Evolutionary conservation across 2,329 filamentous ascomycete genomes (phyloP), one percentile per base, ranked within the genome.

Genomic region (Arthrobotrys pseudoclavata): DNA sequence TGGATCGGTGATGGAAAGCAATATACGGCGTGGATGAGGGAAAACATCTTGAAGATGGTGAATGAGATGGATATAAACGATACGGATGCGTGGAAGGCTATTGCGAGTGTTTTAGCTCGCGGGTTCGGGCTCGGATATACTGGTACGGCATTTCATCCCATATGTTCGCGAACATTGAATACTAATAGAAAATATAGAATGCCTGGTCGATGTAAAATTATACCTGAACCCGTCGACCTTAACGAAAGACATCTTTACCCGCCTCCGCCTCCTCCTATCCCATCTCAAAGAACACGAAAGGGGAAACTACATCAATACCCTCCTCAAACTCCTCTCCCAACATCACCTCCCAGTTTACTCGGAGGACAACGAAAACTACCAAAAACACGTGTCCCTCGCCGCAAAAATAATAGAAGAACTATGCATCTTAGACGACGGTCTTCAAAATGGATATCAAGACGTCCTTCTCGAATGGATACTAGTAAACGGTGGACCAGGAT

Each of bases 11-110:
- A 90, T 79, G 91, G 91, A 2, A 85, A 85, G 26, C 83, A 86
- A 18, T 97, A 92, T 84, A 87, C 88, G 12, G 84, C 84, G 31
- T 97, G 94, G 94, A 83, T 97, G 45, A 91, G 90, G 1, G 84
- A 83, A 13, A 92, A 90, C 82, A 85, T 96, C 61, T 85, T 70
- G 1, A 79, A 68, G 60, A 75, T 79, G 83, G 37, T 77, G 82
- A 18, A 83, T 87, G 80, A 83, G 82, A 37, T 82, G 82, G 83
- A 79, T 34, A 79, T 69, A 80, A 80, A 83, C 10, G 82, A 85
- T 7, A 84, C 84, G 7, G 76, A 83, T 12, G 70, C 72, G n/a
- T 81, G 80, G 80, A 86, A 84, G 60, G 81, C 87, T 6, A 85
- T 84, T 50, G 85, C 85, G 15, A 85, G 86, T 2, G 61, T 90